Evolutionary conservation across 345 rosid genomes (phyloP).

Genomic region (Viola odorata): DNA sequence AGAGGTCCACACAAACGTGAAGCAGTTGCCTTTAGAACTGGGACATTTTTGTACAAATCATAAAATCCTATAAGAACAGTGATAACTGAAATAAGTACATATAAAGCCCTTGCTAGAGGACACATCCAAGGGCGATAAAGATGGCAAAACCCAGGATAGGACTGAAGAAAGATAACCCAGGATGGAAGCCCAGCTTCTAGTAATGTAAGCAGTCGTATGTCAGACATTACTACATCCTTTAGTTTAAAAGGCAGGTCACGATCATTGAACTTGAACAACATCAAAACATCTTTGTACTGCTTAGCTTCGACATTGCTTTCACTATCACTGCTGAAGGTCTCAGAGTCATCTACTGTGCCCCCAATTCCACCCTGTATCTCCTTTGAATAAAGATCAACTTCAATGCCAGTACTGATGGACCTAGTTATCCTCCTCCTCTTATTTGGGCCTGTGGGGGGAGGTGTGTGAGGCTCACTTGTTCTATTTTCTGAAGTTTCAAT

Average conservation of each 20-base stretch:
- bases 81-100: constrained; percentile 62
- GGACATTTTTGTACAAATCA: constrained; percentile 94
- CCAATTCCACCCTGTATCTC: constrained; percentile 45
- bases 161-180: constrained; percentile 96
- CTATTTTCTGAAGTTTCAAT: constrained; percentile 23
- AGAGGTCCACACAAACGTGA: constrained; percentile 84
- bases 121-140: constrained; percentile 99
- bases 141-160: constrained; percentile 90
- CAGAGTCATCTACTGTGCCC: constrained; percentile 20
- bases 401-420: constrained; percentile 35
- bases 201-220: constrained; percentile 74
- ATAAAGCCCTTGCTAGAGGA: constrained; percentile 81
- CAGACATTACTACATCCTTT: constrained; percentile 62
- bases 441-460: constrained; percentile 64
- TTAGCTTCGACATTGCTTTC: constrained; percentile 46
- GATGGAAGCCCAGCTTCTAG: constrained; percentile 98
- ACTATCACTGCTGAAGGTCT: constrained; percentile 29
- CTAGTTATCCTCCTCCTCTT: constrained; percentile 71
- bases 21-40: constrained; percentile 90
- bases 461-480: constrained; percentile 50
- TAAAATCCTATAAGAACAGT: constrained; percentile 91
- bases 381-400: constrained; percentile 57
- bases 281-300: constrained; percentile 62
- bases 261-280: constrained; percentile 72
- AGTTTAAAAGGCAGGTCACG: constrained; percentile 75